phyloP scores from a whole-genome alignment of 208 protist species.

The Leishmania tarentolae region DNA sequence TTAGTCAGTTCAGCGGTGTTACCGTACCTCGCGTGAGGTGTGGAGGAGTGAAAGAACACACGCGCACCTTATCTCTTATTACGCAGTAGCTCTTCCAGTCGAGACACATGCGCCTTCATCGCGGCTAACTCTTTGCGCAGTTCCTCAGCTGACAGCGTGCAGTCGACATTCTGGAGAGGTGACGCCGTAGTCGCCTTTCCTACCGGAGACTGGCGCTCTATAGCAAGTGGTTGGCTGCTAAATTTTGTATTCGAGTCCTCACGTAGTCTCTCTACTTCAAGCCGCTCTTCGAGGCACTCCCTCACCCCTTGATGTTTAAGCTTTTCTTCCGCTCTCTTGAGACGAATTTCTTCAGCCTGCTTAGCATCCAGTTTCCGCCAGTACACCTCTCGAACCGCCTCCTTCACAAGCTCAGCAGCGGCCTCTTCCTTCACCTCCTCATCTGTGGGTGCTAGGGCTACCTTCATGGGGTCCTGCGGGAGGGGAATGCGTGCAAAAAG shows the following conservation, averaged over 20 bases:
- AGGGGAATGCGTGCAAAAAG: constrained; percentile 76
- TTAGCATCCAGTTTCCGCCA: constrained; percentile 53
- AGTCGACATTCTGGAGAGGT: background rate
- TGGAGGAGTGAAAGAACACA: background rate
- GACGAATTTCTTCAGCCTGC: constrained; percentile 66
- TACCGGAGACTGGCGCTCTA: background rate
- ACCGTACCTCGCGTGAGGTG: background rate
- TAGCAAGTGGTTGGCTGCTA: too few relatives aligned
- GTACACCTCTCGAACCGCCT: constrained; percentile 84
- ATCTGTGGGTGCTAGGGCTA: constrained; percentile 68
- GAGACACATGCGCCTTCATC: constrained; percentile 60
- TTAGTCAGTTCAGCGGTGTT: background rate
- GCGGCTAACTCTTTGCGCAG: constrained; percentile 48
- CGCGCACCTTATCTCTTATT: constrained; percentile 21
- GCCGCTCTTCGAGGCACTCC: constrained; percentile 28
- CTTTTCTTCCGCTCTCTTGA: constrained; percentile 63
- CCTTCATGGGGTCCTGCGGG: constrained; percentile 80
- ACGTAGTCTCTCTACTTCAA: constrained; percentile 11
- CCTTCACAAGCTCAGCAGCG: constrained; percentile 67
- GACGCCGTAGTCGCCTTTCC: background rate
- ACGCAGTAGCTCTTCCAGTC: constrained; percentile 53
- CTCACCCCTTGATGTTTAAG: constrained; percentile 27
- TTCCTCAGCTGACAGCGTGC: background rate
- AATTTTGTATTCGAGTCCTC: background rate
- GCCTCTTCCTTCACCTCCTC: constrained; percentile 74